phyloP scores from a whole-genome alignment of 2,329 filamentous ascomycete species.

The Ophiognomonia clavigignenti-juglandacearum region DNA sequence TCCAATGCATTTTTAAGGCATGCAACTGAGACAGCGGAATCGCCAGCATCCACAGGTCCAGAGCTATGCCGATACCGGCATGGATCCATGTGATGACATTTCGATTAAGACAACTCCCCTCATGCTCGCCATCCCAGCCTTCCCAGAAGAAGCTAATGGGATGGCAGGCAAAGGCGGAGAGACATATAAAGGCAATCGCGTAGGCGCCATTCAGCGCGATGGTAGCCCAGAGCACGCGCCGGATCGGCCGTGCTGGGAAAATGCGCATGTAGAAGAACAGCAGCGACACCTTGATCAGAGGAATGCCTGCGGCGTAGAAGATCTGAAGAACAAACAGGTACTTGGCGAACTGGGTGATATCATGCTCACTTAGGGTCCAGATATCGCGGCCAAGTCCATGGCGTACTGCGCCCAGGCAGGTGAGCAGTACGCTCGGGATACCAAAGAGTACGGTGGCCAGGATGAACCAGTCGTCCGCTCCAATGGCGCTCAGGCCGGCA shows the following conservation, averaged over 20 bases:
- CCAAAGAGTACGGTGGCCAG: constrained; percentile 14
- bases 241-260: constrained; percentile 2
- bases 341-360: constrained; percentile 22
- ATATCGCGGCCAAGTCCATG: constrained; percentile 24
- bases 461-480: constrained; percentile 18
- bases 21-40: constrained; percentile 34
- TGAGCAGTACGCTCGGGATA: constrained; percentile 15
- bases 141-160: constrained; percentile 37
- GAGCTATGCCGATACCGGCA: constrained; percentile 34
- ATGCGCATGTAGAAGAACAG: constrained; percentile 14
- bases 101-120: constrained; percentile 36
- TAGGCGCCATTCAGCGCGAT: neutral
- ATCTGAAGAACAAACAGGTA: constrained; percentile 22
- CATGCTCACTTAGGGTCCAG: constrained; percentile 22
- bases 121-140: constrained; percentile 34
- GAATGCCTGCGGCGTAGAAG: constrained; percentile 11
- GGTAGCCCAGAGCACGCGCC: constrained; percentile 5
- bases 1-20: constrained; percentile 29
- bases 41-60: constrained; percentile 39
- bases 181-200: constrained; percentile 27
- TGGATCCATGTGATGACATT: constrained; percentile 37
- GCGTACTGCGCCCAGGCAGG: constrained; percentile 2
- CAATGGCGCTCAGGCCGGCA: no score
- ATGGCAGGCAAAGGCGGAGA: constrained; percentile 32
- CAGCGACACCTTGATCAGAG: constrained; percentile 7